Conservation (phyloP, 495 filamentous ascomycete species). For the Daldinia bambusicola region DNA sequence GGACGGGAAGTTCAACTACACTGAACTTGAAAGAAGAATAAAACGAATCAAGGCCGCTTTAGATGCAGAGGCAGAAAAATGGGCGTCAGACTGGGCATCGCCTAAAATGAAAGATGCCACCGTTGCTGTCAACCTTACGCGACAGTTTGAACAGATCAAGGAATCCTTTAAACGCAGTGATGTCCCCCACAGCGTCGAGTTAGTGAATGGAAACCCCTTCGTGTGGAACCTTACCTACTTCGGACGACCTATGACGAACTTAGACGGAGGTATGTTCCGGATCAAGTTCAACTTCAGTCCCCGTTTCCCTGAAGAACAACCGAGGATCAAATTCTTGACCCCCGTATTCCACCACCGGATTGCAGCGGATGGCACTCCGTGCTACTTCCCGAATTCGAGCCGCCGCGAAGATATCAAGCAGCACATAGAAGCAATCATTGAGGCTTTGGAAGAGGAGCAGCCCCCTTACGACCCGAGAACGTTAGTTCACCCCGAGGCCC, state of each 20-base stretch:
- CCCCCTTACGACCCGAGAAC: slow-evolving; percentile 93
- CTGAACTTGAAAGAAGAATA: slow-evolving; percentile 74
- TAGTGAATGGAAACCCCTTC: slow-evolving; percentile 78
- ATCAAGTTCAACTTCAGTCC: slow-evolving; percentile 85
- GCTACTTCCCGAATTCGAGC: slow-evolving; percentile 73
- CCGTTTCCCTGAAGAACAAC: slow-evolving; percentile 92
- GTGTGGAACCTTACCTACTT: slow-evolving; percentile 79
- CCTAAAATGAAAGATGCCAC: slow-evolving; percentile 73
- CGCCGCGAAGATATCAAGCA: slow-evolving; percentile 80
- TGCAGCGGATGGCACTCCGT: slow-evolving; percentile 77
- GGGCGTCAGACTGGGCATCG: slow-evolving; percentile 73
- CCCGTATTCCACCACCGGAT: slow-evolving; percentile 91
- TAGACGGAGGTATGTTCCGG: slow-evolving; percentile 90
- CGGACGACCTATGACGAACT: slow-evolving; percentile 89
- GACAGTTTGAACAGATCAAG: slow-evolving; percentile 85
- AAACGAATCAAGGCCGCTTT: slow-evolving; percentile 70
- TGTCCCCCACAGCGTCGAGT: slow-evolving; percentile 74
- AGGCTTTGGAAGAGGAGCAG: slow-evolving; percentile 82
- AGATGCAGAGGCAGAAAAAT: slow-evolving; percentile 75
- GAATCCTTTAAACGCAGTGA: slow-evolving; percentile 76
- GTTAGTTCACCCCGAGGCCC: slow-evolving; percentile 86
- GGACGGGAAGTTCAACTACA: slow-evolving; percentile 88
- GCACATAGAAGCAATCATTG: slow-evolving; percentile 88
- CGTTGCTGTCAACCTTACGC: slow-evolving; percentile 81
- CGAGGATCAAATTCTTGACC: slow-evolving; percentile 82